Conservation (phyloP, 2,329 filamentous ascomycete species). For the Verticillium tricorpus region DNA sequence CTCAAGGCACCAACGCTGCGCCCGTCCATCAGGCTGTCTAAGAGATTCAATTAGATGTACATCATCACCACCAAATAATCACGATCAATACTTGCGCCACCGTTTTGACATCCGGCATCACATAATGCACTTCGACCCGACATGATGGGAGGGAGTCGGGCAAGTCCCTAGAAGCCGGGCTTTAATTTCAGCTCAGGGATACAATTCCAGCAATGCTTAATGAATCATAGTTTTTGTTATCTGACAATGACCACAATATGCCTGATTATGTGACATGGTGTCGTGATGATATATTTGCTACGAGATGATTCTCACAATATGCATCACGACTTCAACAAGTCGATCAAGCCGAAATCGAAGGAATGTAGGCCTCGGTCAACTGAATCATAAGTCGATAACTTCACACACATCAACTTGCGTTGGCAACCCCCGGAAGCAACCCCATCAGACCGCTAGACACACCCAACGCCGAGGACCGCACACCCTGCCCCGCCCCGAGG, state of each 20-base stretch:
- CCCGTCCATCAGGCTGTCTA: conserved; percentile 1
- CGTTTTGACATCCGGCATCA: background rate
- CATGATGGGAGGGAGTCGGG: background rate
- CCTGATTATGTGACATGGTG: background rate
- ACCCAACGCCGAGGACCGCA: background rate
- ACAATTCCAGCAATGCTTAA: background rate
- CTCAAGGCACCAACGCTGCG: background rate
- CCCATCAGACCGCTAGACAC: background rate
- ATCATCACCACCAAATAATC: background rate
- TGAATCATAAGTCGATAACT: no score
- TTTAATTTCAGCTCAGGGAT: background rate
- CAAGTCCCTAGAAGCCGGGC: background rate
- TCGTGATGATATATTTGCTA: background rate
- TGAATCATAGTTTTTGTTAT: background rate
- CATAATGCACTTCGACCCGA: background rate
- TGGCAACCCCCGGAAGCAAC: background rate
- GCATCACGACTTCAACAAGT: no score
- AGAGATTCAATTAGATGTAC: background rate
- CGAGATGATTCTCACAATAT: no score
- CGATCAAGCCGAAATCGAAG: no score
- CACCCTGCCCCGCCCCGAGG: background rate
- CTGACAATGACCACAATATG: background rate
- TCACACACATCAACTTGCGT: no score
- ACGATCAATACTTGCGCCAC: background rate
- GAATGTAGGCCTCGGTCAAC: no score